phyloP scores from a whole-genome alignment of 2,329 filamentous ascomycete species.

The Cytospora chrysosperma region DNA sequence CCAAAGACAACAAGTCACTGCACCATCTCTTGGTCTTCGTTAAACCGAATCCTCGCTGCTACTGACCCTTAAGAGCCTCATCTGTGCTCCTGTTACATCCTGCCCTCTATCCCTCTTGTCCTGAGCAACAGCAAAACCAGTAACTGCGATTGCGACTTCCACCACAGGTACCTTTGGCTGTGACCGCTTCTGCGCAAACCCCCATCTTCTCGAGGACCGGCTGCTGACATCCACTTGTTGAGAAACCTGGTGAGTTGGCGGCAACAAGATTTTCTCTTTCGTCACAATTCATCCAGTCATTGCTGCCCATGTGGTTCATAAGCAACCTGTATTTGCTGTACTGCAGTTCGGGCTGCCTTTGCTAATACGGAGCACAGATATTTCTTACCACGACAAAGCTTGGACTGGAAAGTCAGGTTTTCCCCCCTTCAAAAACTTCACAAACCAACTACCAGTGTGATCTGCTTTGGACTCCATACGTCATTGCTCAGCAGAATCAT shows the following conservation, averaged over 20 bases:
- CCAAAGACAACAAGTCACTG: not conserved
- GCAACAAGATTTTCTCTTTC: not conserved
- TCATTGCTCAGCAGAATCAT: conserved; percentile 12
- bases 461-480: conserved; percentile 10
- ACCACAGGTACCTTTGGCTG: not conserved
- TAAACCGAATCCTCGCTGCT: not conserved
- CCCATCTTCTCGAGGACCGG: not conserved
- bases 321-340: not conserved
- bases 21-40: not conserved
- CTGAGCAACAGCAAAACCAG: not conserved
- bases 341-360: not conserved
- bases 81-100: conserved; percentile 11
- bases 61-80: not conserved
- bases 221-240: not conserved
- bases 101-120: not conserved
- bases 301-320: not conserved
- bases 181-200: not conserved
- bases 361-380: not conserved
- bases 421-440: conserved; percentile 12
- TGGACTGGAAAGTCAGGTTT: conserved; percentile 9
- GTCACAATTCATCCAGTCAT: not conserved
- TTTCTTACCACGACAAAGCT: not conserved
- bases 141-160: not conserved
- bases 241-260: not conserved
- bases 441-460: conserved; percentile 9